Percentiles rank a stretch among this genome's conserved stretches.
Conservation (phyloP, 83 land plant species). For the Isoetes engelmannii region DNA sequence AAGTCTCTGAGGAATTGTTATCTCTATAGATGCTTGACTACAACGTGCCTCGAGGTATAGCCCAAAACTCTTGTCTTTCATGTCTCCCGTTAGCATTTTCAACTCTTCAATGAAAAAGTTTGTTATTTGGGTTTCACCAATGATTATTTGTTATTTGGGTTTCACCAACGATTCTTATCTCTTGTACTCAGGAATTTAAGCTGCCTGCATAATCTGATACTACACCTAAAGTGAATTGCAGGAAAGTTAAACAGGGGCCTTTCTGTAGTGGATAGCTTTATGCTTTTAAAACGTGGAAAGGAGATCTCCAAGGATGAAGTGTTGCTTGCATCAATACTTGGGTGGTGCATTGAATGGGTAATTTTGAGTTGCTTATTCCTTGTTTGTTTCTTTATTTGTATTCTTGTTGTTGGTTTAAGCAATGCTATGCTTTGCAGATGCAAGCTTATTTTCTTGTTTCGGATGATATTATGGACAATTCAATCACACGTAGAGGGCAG, state of each 20-base stretch:
- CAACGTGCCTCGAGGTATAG: constrained; percentile 95
- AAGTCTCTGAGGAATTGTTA: neutral
- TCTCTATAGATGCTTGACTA: constrained; percentile 87
- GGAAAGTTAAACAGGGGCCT: constrained; percentile 4
- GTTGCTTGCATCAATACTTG: neutral
- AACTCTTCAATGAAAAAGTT: too few species aligned
- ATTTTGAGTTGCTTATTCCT: neutral
- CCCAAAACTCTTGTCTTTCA: too few species aligned
- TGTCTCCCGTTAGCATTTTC: too few species aligned
- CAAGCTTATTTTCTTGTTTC: neutral
- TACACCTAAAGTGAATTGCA: neutral
- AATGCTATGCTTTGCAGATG: neutral
- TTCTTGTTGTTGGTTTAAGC: neutral
- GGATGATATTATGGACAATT: constrained; percentile 3
- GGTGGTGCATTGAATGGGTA: constrained; percentile 9
- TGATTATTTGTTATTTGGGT: too few species aligned
- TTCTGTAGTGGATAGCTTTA: constrained; percentile 8
- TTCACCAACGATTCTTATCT: too few species aligned
- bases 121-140: too few species aligned
- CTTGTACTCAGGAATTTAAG: too few species aligned
- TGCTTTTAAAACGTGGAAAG: neutral
- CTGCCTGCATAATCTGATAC: too few species aligned
- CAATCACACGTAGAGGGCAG: neutral
- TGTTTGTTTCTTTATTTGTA: neutral
- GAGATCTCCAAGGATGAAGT: neutral